Conservation (phyloP, 2,329 filamentous ascomycete species). For the Diaporthe citri region DNA sequence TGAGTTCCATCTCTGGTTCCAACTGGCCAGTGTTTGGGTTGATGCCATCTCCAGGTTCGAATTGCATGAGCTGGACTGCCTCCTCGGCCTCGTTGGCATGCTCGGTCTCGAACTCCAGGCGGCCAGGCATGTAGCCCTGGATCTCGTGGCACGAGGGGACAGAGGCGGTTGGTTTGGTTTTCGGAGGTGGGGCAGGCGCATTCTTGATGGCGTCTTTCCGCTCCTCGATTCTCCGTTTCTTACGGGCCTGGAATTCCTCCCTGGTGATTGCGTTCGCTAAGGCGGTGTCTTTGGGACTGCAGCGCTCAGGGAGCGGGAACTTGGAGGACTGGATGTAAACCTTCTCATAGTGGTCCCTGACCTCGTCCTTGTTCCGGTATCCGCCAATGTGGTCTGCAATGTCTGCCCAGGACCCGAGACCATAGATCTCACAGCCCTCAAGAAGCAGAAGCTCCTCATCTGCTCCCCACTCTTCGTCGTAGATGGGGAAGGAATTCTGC, state of each 20-base stretch:
- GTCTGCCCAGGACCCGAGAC: conserved; percentile 96
- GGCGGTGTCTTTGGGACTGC: conserved; percentile 83
- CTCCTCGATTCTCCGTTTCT: conserved; percentile 94
- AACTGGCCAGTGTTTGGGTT: conserved; percentile 86
- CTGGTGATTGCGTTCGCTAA: conserved; percentile 85
- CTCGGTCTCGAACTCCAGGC: conserved; percentile 96
- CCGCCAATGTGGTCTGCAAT: conserved; percentile 98
- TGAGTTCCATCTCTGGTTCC: conserved; percentile 96
- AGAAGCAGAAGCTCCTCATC: conserved; percentile 95
- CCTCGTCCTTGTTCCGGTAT: conserved; percentile 93
- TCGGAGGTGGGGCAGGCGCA: conserved; percentile 84
- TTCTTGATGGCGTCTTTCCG: conserved; percentile 89
- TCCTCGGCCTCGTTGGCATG: conserved; percentile 98
- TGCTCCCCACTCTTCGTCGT: conserved; percentile 93
- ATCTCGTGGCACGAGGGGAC: conserved; percentile 98
- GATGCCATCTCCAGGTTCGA: conserved; percentile 94
- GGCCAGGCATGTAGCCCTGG: conserved; percentile 98
- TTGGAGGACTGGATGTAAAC: conserved; percentile 86
- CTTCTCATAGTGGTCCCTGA: conserved; percentile 91
- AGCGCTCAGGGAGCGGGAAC: conserved; percentile 89
- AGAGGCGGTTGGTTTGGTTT: conserved; percentile 95
- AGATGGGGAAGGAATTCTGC: conserved; percentile 98
- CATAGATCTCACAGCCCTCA: conserved; percentile 96
- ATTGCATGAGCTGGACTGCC: conserved; percentile 97
- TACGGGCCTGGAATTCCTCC: conserved; percentile 92